A percentile compares a stretch with the other conserved stretches of the same genome.
phyloP scores from a whole-genome alignment of 2,329 filamentous ascomycete species.

The Tolypocladium paradoxum region DNA sequence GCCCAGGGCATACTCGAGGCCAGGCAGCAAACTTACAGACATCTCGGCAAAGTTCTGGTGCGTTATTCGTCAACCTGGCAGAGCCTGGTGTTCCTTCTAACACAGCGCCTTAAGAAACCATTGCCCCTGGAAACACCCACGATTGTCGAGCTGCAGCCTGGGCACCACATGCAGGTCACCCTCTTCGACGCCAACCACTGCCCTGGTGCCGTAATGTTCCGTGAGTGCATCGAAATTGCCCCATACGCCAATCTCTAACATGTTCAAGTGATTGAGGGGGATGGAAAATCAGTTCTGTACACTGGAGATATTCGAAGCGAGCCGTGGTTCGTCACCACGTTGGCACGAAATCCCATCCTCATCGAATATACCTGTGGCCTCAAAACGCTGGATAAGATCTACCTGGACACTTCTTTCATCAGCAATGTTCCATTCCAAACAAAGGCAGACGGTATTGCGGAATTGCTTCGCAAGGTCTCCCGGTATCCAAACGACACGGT shows the following conservation, averaged over 20 bases:
- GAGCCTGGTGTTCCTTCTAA: neutral
- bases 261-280: slow-evolving; percentile 58
- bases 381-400: slow-evolving; percentile 66
- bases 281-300: slow-evolving; percentile 65
- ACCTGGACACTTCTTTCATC: slow-evolving; percentile 76
- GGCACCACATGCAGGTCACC: slow-evolving; percentile 64
- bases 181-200: slow-evolving; percentile 90
- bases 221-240: slow-evolving; percentile 24
- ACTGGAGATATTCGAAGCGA: slow-evolving; percentile 85
- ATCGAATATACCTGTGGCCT: slow-evolving; percentile 61
- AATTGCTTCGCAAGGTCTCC: slow-evolving; percentile 59
- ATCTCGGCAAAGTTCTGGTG: slow-evolving; percentile 59
- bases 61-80: slow-evolving; percentile 1
- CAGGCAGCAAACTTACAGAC: slow-evolving; percentile 63
- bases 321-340: slow-evolving; percentile 69
- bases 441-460: slow-evolving; percentile 64
- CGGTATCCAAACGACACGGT: slow-evolving; percentile 61
- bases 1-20: slow-evolving; percentile 67
- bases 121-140: slow-evolving; percentile 76
- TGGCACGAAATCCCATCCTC: slow-evolving; percentile 61
- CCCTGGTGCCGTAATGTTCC: slow-evolving; percentile 81
- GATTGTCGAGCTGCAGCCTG: slow-evolving; percentile 59
- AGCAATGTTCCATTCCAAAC: slow-evolving; percentile 37
- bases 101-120: slow-evolving; percentile 43
- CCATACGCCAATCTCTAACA: neutral